Percentiles rank a stretch among this genome's conserved stretches.
Evolutionary conservation across 345 rosid genomes (phyloP).

Genomic region (Ceriops zippeliana): DNA sequence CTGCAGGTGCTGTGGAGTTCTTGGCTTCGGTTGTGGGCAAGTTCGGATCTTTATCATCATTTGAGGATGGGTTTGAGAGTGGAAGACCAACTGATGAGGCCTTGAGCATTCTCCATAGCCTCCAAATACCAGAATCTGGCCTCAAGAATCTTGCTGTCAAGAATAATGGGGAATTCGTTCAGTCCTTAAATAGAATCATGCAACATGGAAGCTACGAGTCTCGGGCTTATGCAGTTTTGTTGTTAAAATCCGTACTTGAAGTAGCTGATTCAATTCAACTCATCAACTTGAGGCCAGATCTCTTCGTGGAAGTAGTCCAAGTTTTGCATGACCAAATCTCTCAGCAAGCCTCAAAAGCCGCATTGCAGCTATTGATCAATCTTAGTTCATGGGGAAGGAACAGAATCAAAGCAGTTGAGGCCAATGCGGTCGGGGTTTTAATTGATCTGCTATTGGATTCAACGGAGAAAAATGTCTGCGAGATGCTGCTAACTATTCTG

Average conservation of each 20-base stretch:
- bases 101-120: constrained; percentile 50
- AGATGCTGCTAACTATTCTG: constrained; percentile 35
- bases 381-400: constrained; percentile 61
- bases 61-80: constrained; percentile 21
- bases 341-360: constrained; percentile 40
- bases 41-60: not conserved
- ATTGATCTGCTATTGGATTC: constrained; percentile 50
- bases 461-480: constrained; percentile 31
- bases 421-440: constrained; percentile 30
- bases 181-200: constrained; percentile 26
- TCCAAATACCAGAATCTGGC: constrained; percentile 56
- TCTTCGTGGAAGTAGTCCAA: constrained; percentile 39
- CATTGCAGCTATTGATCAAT: constrained; percentile 36
- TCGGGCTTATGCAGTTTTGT: constrained; percentile 35
- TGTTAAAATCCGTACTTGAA: constrained; percentile 37
- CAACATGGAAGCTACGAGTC: constrained; percentile 40
- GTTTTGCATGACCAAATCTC: constrained; percentile 47
- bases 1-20: constrained; percentile 69
- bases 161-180: constrained; percentile 48
- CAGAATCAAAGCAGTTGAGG: constrained; percentile 51
- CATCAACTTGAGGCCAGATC: constrained; percentile 23
- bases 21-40: constrained; percentile 37
- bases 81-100: constrained; percentile 49
- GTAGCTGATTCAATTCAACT: constrained; percentile 45
- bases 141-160: constrained; percentile 48